Conservation (phyloP, 2,329 filamentous ascomycete genomes). For the Ophiostoma montium region DNA sequence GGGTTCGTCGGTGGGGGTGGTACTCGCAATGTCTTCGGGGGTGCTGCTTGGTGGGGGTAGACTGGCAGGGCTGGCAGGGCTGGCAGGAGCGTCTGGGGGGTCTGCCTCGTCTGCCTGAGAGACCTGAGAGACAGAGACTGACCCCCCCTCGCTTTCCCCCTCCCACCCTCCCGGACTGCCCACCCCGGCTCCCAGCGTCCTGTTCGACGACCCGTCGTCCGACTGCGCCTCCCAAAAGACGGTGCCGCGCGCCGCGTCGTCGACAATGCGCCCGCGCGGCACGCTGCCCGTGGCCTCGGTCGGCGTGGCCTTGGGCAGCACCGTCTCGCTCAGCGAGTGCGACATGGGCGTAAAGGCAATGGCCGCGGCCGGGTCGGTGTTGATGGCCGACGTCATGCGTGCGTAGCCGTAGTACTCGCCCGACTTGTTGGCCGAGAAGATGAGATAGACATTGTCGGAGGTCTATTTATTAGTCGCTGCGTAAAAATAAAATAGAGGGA, state of each 20-base stretch:
- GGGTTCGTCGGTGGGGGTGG: slow-evolving; percentile 27
- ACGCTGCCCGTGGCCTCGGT: slow-evolving; percentile 66
- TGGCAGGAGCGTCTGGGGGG: background rate
- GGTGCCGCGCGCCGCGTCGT: slow-evolving; percentile 83
- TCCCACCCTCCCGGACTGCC: no score
- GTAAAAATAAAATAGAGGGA: background rate
- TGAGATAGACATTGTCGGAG: slow-evolving; percentile 72
- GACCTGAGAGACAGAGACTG: no score
- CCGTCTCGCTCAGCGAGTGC: slow-evolving; percentile 43
- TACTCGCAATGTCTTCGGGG: slow-evolving; percentile 19
- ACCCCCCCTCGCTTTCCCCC: no score
- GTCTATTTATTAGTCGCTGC: slow-evolving; percentile 31
- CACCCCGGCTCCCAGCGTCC: background rate
- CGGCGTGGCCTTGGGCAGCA: slow-evolving; percentile 64
- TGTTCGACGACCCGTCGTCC: slow-evolving; percentile 16
- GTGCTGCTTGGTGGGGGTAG: no score
- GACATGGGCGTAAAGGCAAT: slow-evolving; percentile 55
- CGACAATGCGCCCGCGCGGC: slow-evolving; percentile 75
- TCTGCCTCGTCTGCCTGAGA: no score
- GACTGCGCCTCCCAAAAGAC: slow-evolving; percentile 86
- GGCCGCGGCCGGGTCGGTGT: slow-evolving; percentile 56
- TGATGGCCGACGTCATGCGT: slow-evolving; percentile 74
- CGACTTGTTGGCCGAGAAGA: slow-evolving; percentile 95
- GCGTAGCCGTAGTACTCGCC: slow-evolving; percentile 96
- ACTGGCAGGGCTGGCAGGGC: background rate